Conservation (phyloP, 192 early-diverging fungal species). For the Backusella parvicylindrica region DNA sequence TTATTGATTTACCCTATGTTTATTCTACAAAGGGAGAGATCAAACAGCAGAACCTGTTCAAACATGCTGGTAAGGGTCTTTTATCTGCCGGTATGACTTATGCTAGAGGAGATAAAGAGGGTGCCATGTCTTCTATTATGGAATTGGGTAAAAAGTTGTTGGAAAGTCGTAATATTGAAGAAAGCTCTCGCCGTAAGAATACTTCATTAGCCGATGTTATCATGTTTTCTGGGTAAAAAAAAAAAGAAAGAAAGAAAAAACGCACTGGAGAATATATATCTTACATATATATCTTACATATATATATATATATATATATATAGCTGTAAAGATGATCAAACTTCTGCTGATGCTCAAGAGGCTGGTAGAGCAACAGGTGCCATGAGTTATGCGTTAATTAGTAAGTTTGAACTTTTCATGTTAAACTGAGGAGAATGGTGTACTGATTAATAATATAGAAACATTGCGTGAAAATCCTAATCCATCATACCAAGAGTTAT, state of each 20-base stretch:
- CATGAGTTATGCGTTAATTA: conserved; percentile 72
- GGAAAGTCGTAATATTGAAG: conserved; percentile 25
- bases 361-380: conserved; percentile 62
- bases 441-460: neutral
- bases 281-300: neutral
- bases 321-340: conserved; percentile 77
- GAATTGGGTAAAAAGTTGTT: conserved; percentile 45
- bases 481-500: conserved; percentile 67
- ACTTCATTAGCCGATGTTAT: conserved; percentile 64
- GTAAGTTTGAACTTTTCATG: conserved; percentile 27
- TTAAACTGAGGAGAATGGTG: neutral
- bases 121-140: conserved; percentile 36
- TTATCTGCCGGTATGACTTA: conserved; percentile 48
- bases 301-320: no score
- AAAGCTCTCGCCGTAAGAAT: conserved; percentile 30
- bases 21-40: conserved; percentile 66
- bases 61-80: conserved; percentile 43
- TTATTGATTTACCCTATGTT: conserved; percentile 75
- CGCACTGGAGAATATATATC: neutral
- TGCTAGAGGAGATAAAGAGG: conserved; percentile 41
- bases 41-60: conserved; percentile 45
- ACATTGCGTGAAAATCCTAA: conserved; percentile 52
- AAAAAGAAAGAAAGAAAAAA: neutral
- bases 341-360: conserved; percentile 72
- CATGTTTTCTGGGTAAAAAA: conserved; percentile 71